Percentiles rank a stretch among this genome's conserved stretches.
These are phyloP conservation scores for Ramaria rubella DNA, from an alignment of 768 basidiomycete species.

Conservation along the genomic window DNA sequence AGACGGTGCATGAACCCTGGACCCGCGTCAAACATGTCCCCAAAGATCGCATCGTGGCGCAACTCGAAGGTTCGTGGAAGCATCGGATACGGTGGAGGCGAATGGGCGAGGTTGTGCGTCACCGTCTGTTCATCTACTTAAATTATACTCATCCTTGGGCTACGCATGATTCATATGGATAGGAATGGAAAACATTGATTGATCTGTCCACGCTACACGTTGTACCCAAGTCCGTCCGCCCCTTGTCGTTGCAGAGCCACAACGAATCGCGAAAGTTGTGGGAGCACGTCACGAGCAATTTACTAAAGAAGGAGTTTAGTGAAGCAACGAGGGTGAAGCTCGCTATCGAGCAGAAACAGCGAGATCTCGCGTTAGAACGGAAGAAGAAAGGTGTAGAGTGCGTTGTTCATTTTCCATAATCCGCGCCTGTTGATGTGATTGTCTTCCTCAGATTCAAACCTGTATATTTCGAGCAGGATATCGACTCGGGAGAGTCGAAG, in stretches of 20 bases:
- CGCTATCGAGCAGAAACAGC: conserved; percentile 85
- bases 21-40: conserved; percentile 90
- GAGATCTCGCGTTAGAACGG: conserved; percentile 82
- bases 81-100: conserved; percentile 75
- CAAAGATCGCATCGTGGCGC: conserved; percentile 62
- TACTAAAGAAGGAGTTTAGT: conserved; percentile 78
- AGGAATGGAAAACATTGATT: conserved; percentile 62
- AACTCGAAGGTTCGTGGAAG: conserved; percentile 86
- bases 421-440: neutral
- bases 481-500: conserved; percentile 55
- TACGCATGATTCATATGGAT: neutral
- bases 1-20: conserved; percentile 58
- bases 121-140: neutral
- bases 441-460: conserved; percentile 69
- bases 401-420: neutral
- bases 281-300: conserved; percentile 69
- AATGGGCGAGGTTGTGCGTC: conserved; percentile 24
- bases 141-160: neutral
- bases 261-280: conserved; percentile 84
- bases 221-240: conserved; percentile 80
- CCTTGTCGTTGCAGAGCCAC: conserved; percentile 69
- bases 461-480: conserved; percentile 65
- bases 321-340: conserved; percentile 93
- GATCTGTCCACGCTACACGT: conserved; percentile 66
- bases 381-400: conserved; percentile 74